Percentiles rank a stretch among this genome's conserved stretches.
These are phyloP conservation scores for Arachis stenosperma DNA, from an alignment of 306 rosid genomes.

Conservation along the genomic window DNA sequence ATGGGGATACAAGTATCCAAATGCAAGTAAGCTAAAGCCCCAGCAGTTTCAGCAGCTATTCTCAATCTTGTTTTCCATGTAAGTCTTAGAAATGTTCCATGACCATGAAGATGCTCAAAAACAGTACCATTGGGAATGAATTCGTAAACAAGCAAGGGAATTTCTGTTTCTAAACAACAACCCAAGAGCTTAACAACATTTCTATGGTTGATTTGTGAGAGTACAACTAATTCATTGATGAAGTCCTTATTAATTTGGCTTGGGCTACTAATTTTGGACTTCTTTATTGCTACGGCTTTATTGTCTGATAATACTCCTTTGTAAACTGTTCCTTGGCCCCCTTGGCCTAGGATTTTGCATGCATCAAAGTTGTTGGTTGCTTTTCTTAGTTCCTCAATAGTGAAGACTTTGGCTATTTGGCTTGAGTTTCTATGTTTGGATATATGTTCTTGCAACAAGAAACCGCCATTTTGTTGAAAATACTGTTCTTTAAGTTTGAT, in stretches of 20 bases:
- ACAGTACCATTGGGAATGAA: constrained; percentile 36
- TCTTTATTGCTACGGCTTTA: constrained; percentile 50
- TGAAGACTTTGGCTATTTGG: constrained; percentile 39
- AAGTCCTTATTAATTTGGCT: constrained; percentile 48
- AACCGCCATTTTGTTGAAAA: constrained; percentile 55
- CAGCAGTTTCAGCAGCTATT: constrained; percentile 45
- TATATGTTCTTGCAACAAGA: constrained; percentile 44
- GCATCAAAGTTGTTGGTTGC: constrained; percentile 50
- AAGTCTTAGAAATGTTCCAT: not conserved
- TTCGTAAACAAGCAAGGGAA: not conserved
- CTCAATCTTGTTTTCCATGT: constrained; percentile 15
- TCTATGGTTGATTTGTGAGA: constrained; percentile 54
- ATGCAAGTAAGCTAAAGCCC: constrained; percentile 46
- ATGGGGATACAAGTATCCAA: constrained; percentile 42
- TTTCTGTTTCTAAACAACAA: not conserved
- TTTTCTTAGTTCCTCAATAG: constrained; percentile 37
- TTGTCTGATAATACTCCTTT: constrained; percentile 41
- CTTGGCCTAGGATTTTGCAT: constrained; percentile 43
- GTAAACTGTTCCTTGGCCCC: constrained; percentile 53
- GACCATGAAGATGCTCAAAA: constrained; percentile 31
- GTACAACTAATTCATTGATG: constrained; percentile 53
- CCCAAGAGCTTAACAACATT: constrained; percentile 50
- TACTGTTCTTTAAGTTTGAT: constrained; percentile 37
- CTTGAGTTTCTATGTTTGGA: not conserved
- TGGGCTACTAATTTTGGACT: constrained; percentile 45